Evolutionary conservation across 371 early-diverging fungal species (phyloP), one percentile per base, ranked within the genome.

Genomic region (Gilbertella persicaria): DNA sequence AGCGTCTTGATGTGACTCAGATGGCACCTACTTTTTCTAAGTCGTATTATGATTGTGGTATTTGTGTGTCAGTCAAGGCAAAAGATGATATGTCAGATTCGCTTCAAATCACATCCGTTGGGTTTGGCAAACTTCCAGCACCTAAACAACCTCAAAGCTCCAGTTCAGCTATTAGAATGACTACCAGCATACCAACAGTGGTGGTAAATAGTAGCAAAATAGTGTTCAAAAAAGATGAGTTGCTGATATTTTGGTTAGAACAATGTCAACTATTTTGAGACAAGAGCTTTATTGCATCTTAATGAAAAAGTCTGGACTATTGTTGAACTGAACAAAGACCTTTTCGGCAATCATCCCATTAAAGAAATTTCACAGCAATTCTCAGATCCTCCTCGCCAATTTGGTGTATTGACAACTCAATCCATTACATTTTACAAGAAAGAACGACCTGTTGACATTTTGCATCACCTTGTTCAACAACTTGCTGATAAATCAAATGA

Each of bases 401-500:
- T 90, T 59, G 76, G 87, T 2, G 81, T 89, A 5, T 64, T 93
- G 43, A 87, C 93, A 5, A 90, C 87, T 55, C 69, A 77, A 9
- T 88, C 84, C 0, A 57, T 90, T 13, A 70, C 66, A 2, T 69
- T 87, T 21, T 76, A 84, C 43, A 67, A 69, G 37, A 88, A 91
- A 71, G 80, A 81, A 48, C 69, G 92, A 30, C 94, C 94, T 10
- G 83, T 92, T 5, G 93, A 93, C 50, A 69, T 83, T 20, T 21
- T 56, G 12, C 21, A 43, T 17, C 9, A 43, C 10, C 49, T 49
- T 25, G 37, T 38, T 3, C 13, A 37, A 5, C n/a, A 37, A 1
- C 29, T 45, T 35, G 62, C 64, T 55, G 30, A 62, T 26, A 12
- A 51, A n/a, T 6, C 35, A 14, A 40, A 68, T 9, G 54, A 71